phyloP scores from a whole-genome alignment of 2,329 filamentous ascomycete genomes.

The Albophoma yamanashiensis region DNA sequence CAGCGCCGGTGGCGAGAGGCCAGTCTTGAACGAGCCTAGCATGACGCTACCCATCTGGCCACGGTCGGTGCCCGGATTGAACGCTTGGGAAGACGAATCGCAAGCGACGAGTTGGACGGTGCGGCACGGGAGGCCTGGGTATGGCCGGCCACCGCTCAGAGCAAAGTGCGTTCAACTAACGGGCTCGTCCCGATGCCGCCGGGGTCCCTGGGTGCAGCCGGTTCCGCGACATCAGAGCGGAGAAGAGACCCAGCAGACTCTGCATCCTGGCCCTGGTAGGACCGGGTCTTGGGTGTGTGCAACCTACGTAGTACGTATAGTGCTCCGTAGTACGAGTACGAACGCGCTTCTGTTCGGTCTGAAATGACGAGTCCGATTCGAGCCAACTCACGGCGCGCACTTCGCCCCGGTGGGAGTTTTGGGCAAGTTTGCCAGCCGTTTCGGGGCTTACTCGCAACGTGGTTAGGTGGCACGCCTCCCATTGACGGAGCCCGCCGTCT shows the following conservation, averaged over 20 bases:
- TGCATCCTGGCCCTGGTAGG: not conserved
- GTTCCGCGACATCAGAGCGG: slow-evolving; percentile 5
- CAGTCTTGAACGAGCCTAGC: slow-evolving; percentile 2
- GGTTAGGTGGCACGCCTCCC: not conserved
- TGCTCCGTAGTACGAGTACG: not conserved
- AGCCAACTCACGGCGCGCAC: not conserved
- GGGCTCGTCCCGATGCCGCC: slow-evolving; percentile 7
- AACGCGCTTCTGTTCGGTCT: not conserved
- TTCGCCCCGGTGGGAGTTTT: not conserved
- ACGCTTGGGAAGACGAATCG: not conserved
- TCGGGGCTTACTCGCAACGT: not conserved
- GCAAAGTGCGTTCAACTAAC: slow-evolving; percentile 1
- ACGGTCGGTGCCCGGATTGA: not conserved
- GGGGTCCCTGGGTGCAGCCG: slow-evolving; percentile 6
- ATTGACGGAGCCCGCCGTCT: not conserved
- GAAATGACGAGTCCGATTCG: not conserved
- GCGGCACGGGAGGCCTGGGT: not conserved
- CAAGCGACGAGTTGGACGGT: not conserved
- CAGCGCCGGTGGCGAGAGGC: slow-evolving; percentile 3
- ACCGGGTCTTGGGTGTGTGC: not conserved
- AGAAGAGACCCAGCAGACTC: not conserved
- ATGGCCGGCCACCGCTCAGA: not conserved
- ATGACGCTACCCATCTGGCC: not conserved
- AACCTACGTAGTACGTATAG: too few species aligned
- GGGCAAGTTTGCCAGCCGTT: not conserved